phyloP scores from a whole-genome alignment of 1,284 basidiomycete species.

The Sporisorium sorghi region DNA sequence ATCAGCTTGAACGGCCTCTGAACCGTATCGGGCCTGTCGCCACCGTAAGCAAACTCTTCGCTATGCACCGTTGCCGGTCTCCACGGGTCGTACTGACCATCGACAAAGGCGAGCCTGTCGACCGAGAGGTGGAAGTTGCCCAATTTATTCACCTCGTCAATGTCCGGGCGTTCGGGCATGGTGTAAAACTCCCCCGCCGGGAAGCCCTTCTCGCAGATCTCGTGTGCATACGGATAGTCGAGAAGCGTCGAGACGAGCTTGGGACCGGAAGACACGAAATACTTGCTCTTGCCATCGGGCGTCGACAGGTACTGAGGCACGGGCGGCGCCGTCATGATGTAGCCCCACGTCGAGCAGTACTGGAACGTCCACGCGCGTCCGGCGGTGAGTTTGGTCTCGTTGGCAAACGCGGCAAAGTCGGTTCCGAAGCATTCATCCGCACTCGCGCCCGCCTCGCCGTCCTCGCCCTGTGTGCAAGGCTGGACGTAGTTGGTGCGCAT shows the following conservation, averaged over 20 bases:
- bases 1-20: slow-evolving; percentile 87
- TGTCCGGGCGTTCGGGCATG: slow-evolving; percentile 80
- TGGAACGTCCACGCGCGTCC: slow-evolving; percentile 88
- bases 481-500: slow-evolving; percentile 45
- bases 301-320: slow-evolving; percentile 25
- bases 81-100: slow-evolving; percentile 89
- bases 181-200: slow-evolving; percentile 80
- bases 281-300: slow-evolving; percentile 36
- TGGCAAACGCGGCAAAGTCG: slow-evolving; percentile 76
- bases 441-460: slow-evolving; percentile 16
- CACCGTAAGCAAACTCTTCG: slow-evolving; percentile 75
- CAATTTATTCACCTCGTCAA: slow-evolving; percentile 79
- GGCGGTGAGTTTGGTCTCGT: slow-evolving; percentile 74
- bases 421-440: slow-evolving; percentile 79
- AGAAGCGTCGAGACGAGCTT: slow-evolving; percentile 80
- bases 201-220: slow-evolving; percentile 85
- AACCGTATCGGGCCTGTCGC: slow-evolving; percentile 78
- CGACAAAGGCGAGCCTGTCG: slow-evolving; percentile 85
- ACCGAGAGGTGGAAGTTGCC: slow-evolving; percentile 75
- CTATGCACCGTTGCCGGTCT: slow-evolving; percentile 85
- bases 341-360: slow-evolving; percentile 90
- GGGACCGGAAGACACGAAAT: slow-evolving; percentile 66
- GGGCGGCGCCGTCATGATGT: slow-evolving; percentile 73
- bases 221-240: slow-evolving; percentile 81
- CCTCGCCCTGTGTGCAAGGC: slow-evolving; percentile 45